phyloP scores from a whole-genome alignment of 2,329 filamentous ascomycete genomes.

The Cytospora schulzeri region DNA sequence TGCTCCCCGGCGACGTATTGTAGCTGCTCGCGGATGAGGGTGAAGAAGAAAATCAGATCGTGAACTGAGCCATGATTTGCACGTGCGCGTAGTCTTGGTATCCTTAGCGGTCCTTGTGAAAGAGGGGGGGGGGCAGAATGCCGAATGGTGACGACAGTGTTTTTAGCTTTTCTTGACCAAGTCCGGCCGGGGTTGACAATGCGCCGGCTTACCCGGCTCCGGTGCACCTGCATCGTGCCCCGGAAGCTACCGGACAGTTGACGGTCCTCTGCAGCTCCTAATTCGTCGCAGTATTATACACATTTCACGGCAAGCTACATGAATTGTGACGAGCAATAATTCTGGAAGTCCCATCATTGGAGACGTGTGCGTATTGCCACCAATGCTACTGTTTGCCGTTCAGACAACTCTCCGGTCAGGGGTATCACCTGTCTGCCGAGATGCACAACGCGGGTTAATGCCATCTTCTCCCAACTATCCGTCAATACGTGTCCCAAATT shows the following conservation, averaged over 20 bases:
- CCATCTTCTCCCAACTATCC: not conserved
- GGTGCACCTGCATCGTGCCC: not conserved
- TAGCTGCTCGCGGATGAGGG: not conserved
- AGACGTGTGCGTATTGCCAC: not conserved
- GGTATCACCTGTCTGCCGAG: not conserved
- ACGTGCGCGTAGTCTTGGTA: not conserved
- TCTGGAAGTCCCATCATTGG: not conserved
- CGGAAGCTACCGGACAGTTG: not conserved
- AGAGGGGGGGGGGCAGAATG: not conserved
- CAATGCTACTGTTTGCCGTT: not conserved
- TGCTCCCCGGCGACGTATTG: slow-evolving; percentile 8
- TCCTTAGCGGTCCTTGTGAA: not conserved
- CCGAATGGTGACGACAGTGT: slow-evolving; percentile 8
- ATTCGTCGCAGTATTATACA: not conserved
- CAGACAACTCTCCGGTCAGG: not conserved
- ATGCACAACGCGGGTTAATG: not conserved
- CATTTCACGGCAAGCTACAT: not conserved
- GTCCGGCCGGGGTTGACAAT: slow-evolving; percentile 4
- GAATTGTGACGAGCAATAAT: not conserved
- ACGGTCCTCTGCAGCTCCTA: not conserved
- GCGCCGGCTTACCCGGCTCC: slow-evolving; percentile 20
- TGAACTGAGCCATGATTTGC: slow-evolving; percentile 11
- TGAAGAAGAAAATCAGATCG: slow-evolving; percentile 6
- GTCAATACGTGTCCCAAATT: not conserved
- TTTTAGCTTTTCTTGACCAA: slow-evolving; percentile 18